A percentile compares a stretch with the other conserved stretches of the same genome.
Conservation (phyloP, 1,284 basidiomycete genomes). For the Ganoderma boninense region DNA sequence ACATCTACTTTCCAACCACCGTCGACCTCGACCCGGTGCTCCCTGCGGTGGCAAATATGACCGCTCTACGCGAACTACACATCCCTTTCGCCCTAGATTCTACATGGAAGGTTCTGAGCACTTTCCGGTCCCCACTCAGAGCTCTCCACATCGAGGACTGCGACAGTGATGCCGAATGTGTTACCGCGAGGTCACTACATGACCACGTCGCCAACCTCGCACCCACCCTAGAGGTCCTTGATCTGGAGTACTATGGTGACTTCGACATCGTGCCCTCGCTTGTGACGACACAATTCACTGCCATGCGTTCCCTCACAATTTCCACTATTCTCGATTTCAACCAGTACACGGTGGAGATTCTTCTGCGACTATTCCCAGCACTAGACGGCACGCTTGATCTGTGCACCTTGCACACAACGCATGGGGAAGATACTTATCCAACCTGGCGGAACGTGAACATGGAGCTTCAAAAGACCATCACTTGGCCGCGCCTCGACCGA, state of each 20-base stretch:
- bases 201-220: background rate
- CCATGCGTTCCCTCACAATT: background rate
- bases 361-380: background rate
- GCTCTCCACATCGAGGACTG: background rate
- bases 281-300: background rate
- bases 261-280: background rate
- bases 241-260: background rate
- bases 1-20: background rate
- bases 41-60: background rate
- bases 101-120: no score
- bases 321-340: no score
- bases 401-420: no score
- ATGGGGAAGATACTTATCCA: background rate
- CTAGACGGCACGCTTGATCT: background rate
- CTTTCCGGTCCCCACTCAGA: background rate
- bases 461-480: background rate
- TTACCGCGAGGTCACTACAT: background rate
- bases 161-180: background rate
- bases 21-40: background rate
- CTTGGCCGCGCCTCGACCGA: no score
- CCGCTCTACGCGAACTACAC: background rate
- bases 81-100: background rate
- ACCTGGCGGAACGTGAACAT: background rate
- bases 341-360: background rate
- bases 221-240: background rate